Base-by-base conservation (phyloP, 768 basidiomycete species). In the Mrakia frigida region DNA sequence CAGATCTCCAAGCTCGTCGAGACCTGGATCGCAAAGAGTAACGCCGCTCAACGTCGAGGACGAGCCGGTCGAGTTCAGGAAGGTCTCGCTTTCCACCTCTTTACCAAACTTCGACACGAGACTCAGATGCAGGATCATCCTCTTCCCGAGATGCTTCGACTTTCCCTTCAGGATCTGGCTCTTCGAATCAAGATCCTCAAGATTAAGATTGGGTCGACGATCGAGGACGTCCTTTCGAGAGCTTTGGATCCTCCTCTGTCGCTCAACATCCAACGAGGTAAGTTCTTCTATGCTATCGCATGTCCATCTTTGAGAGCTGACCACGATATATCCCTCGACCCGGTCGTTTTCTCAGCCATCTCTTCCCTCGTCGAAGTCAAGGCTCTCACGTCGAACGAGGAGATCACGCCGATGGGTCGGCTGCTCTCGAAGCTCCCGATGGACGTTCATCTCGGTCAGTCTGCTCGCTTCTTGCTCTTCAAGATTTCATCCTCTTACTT, bases 51-150 rank as follows among this genome's bases (percentile, higher is more conserved):
- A 74, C 74, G 84, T 61, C 79, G 81, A 4, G 81, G 81, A 52
- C 80, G 95, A 77, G 93, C 95, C 31, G 95, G 96, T 41, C 91
- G 96, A 81, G 94, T 97, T 6, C 92, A 89, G 80, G 85, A 87
- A 71, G 96, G 96, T 5, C 82, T 98, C 50, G 95, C 93, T 80
- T 99, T 96, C 84, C 97, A 98, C 83, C 87, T 99, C 3, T 99
- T 98, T 85, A 96, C 94, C 0, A 93, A 90, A 83, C 84, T 87
- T 56, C 87, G 93, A 56, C 90, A 94, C 80, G 95, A 98, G 80
- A 90, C 87, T 13, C 88, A 89, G 85, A 92, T 74, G 59, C 89
- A 90, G 3, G 92, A 93, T 23, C 90, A 92, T 81, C 94, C 94
- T 9, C 87, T 93, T 46, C 96, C 96, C 1, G 96, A 99, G 84